Conservation (phyloP, 1,284 basidiomycete genomes). For the Xerocomus amazonicus region DNA sequence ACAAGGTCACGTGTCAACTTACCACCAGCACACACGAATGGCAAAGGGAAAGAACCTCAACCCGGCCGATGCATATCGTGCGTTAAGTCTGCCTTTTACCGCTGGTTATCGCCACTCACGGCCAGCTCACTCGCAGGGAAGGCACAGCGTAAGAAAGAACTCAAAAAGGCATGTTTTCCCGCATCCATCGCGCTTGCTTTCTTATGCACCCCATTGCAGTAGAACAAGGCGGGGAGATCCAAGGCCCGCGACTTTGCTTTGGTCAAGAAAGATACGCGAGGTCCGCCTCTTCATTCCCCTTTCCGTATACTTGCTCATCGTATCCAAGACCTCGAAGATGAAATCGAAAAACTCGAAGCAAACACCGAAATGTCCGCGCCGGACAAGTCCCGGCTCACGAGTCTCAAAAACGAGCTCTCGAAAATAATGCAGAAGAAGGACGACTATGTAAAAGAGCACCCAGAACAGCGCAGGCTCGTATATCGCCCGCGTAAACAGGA, state of each 20-base stretch:
- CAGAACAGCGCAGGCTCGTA: constrained; percentile 80
- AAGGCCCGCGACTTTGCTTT: constrained; percentile 79
- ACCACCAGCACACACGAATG: constrained; percentile 44
- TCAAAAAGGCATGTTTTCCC: constrained; percentile 69
- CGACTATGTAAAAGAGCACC: constrained; percentile 87
- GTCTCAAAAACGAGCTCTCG: constrained; percentile 74
- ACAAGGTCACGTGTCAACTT: constrained; percentile 24
- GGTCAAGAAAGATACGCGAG: constrained; percentile 85
- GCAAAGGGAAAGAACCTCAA: constrained; percentile 79
- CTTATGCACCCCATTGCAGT: constrained; percentile 41
- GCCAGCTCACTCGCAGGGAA: constrained; percentile 54
- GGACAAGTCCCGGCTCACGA: constrained; percentile 54
- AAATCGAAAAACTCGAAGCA: constrained; percentile 61
- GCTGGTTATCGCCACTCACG: not conserved
- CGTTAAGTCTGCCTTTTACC: constrained; percentile 16
- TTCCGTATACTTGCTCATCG: not conserved
- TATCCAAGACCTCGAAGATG: constrained; percentile 61
- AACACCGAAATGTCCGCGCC: constrained; percentile 40
- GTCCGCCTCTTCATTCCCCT: constrained; percentile 35
- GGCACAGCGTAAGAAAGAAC: constrained; percentile 81
- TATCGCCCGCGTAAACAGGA: constrained; percentile 51
- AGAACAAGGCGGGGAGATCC: constrained; percentile 82
- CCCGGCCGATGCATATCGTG: constrained; percentile 83
- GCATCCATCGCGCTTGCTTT: constrained; percentile 5
- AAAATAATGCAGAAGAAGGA: constrained; percentile 82